phyloP scores from a whole-genome alignment of 139 green algal genomes.

The Desmodesmus armatus region DNA sequence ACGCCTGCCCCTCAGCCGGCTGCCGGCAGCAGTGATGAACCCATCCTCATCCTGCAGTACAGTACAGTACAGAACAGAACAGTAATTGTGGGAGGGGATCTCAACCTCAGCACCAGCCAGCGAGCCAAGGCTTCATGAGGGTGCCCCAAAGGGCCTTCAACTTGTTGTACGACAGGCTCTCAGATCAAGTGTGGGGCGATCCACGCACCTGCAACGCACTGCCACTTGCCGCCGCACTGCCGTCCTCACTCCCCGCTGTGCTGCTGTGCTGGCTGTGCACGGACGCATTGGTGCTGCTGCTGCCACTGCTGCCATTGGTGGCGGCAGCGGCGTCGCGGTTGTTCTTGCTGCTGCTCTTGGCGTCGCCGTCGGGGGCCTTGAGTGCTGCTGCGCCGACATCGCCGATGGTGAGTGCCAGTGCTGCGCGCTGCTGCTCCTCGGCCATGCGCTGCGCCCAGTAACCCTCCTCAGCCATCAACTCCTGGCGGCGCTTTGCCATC shows the following conservation, averaged over 20 bases:
- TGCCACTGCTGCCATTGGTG: not conserved
- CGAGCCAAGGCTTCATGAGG: too few relatives aligned
- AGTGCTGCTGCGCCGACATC: conserved; percentile 24
- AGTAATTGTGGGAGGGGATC: too few relatives aligned
- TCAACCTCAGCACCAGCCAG: too few relatives aligned
- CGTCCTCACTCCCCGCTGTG: not conserved
- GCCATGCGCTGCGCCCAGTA: conserved; percentile 85
- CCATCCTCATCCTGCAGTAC: too few relatives aligned
- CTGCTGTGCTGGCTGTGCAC: not conserved
- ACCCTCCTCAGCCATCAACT: conserved; percentile 80
- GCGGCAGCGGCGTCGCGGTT: not conserved
- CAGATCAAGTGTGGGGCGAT: too few relatives aligned
- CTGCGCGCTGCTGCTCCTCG: conserved; percentile 55
- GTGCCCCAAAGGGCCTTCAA: too few relatives aligned
- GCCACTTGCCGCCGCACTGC: not conserved
- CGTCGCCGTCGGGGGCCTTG: not conserved
- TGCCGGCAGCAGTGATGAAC: too few relatives aligned
- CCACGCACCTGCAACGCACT: too few relatives aligned
- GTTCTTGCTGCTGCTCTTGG: not conserved
- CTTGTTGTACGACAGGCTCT: too few relatives aligned
- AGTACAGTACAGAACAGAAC: too few relatives aligned
- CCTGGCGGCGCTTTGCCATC: conserved; percentile 74
- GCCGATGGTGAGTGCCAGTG: conserved; percentile 36
- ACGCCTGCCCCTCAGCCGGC: not conserved
- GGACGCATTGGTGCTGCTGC: not conserved